Conservation (phyloP, 768 basidiomycete species). For the Filobasidium floriforme region DNA sequence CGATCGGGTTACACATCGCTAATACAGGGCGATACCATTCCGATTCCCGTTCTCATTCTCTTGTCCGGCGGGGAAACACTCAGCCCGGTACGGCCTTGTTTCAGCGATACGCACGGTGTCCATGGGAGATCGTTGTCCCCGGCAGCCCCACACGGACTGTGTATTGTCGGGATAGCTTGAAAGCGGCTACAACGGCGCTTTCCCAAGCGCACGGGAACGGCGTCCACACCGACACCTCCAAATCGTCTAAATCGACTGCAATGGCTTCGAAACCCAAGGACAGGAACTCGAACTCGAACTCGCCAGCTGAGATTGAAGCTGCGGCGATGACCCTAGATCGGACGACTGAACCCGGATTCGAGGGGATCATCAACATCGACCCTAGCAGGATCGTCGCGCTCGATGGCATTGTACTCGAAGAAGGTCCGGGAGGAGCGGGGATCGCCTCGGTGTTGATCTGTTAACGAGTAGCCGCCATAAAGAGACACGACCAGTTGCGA, state of each 20-base stretch:
- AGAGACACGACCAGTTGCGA: too few species aligned
- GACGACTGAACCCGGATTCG: slow-evolving; percentile 35
- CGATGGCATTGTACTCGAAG: slow-evolving; percentile 72
- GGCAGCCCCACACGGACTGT: slow-evolving; percentile 11
- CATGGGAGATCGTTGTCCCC: slow-evolving; percentile 61
- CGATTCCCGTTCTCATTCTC: neutral
- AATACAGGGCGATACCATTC: neutral
- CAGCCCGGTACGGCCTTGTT: slow-evolving; percentile 84
- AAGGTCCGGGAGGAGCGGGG: slow-evolving; percentile 62
- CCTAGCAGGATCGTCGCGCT: slow-evolving; percentile 57
- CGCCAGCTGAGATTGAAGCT: slow-evolving; percentile 28
- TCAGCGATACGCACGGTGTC: slow-evolving; percentile 83
- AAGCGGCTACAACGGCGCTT: slow-evolving; percentile 13
- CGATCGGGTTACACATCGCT: neutral
- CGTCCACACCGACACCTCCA: neutral
- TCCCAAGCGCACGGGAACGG: slow-evolving; percentile 21
- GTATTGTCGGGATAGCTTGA: neutral
- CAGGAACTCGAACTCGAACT: slow-evolving; percentile 11
- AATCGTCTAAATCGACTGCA: neutral
- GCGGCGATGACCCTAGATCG: slow-evolving; percentile 44
- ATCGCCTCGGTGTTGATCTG: slow-evolving; percentile 57
- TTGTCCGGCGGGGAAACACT: too few species aligned
- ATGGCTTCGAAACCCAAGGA: too few species aligned
- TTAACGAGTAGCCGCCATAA: too few species aligned
- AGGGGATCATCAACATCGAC: slow-evolving; percentile 32